Conservation (phyloP, 495 filamentous ascomycete genomes). For the Aspergillus indologenus region DNA sequence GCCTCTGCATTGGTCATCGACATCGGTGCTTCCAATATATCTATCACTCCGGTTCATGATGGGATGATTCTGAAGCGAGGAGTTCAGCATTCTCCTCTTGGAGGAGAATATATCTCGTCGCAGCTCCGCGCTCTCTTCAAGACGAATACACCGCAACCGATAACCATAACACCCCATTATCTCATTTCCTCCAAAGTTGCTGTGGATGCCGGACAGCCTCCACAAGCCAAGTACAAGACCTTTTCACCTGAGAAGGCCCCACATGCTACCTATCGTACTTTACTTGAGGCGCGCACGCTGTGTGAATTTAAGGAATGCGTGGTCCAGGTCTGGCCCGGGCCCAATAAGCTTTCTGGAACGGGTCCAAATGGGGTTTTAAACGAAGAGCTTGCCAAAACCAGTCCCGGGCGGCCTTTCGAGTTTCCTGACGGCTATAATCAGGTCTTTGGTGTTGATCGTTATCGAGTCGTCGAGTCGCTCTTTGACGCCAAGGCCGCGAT, state of each 20-base stretch:
- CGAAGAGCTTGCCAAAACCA: conserved; percentile 62
- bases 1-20: conserved; percentile 89
- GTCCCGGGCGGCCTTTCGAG: conserved; percentile 83
- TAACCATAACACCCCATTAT: conserved; percentile 81
- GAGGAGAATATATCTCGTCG: conserved; percentile 82
- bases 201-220: conserved; percentile 81
- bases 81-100: conserved; percentile 75
- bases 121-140: conserved; percentile 80
- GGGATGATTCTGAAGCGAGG: conserved; percentile 91
- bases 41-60: conserved; percentile 88
- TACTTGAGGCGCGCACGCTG: conserved; percentile 89
- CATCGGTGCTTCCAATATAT: conserved; percentile 85
- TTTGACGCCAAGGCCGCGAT: conserved; percentile 72
- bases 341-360: conserved; percentile 59
- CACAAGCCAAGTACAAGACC: conserved; percentile 64
- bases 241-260: conserved; percentile 63
- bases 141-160: conserved; percentile 66
- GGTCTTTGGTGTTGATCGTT: conserved; percentile 84
- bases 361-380: conserved; percentile 58
- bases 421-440: conserved; percentile 95
- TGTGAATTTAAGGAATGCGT: conserved; percentile 97
- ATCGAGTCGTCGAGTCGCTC: conserved; percentile 77
- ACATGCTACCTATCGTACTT: conserved; percentile 66
- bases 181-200: conserved; percentile 79
- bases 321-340: conserved; percentile 88